phyloP scores from a whole-genome alignment of 176 grass and related monocot genomes.

The Juncus effusus region DNA sequence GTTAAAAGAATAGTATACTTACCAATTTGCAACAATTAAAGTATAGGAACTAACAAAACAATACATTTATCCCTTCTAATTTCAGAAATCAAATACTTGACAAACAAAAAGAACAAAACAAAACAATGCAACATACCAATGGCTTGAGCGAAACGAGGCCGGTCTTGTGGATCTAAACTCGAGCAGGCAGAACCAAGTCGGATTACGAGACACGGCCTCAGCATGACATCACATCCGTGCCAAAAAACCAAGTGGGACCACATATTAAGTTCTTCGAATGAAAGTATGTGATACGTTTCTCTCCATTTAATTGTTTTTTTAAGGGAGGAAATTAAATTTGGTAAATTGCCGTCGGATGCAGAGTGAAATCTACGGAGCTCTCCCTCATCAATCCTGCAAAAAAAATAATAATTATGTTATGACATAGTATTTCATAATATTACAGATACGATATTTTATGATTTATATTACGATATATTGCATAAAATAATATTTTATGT shows the following conservation, averaged over 20 bases:
- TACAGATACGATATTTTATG: too few relatives aligned
- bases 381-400: conserved; percentile 64
- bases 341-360: conserved; percentile 74
- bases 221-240: conserved; percentile 88
- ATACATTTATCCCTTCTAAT: too few relatives aligned
- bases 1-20: neutral
- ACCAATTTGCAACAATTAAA: too few relatives aligned
- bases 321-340: conserved; percentile 63
- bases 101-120: conserved; percentile 11
- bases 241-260: conserved; percentile 98
- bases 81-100: too few relatives aligned
- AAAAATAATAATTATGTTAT: too few relatives aligned
- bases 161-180: conserved; percentile 56
- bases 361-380: conserved; percentile 74
- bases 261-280: conserved; percentile 75
- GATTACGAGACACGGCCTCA: conserved; percentile 85
- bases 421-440: too few relatives aligned
- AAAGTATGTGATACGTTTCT: conserved; percentile 84
- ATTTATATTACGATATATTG: too few relatives aligned
- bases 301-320: conserved; percentile 94
- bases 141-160: conserved; percentile 85
- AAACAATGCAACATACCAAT: conserved; percentile 60
- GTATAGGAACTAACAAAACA: too few relatives aligned
- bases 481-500: neutral
- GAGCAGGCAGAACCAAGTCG: conserved; percentile 86